phyloP scores from a whole-genome alignment of 768 basidiomycete species.

The Pleurotus giganteus region DNA sequence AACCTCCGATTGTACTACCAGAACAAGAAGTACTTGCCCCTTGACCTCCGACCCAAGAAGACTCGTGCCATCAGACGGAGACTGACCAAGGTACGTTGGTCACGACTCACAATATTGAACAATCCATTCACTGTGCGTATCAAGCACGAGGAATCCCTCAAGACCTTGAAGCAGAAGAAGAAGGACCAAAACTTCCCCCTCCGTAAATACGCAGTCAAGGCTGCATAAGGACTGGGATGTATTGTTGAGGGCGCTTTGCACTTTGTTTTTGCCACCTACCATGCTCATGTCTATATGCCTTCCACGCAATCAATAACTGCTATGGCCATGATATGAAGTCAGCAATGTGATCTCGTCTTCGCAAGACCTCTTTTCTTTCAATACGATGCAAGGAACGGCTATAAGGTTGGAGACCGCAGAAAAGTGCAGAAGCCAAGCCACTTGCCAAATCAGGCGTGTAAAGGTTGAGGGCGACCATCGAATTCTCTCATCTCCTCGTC shows the following conservation, averaged over 20 bases:
- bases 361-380: slow-evolving; percentile 1
- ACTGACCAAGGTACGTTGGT: slow-evolving; percentile 72
- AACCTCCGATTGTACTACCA: slow-evolving; percentile 98
- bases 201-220: slow-evolving; percentile 96
- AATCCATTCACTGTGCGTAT: not conserved
- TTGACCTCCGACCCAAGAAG: slow-evolving; percentile 97
- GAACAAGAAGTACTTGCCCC: slow-evolving; percentile 92
- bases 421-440: not conserved
- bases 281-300: slow-evolving; percentile 6
- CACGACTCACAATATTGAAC: not conserved
- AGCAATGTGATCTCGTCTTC: not conserved
- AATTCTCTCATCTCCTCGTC: not conserved
- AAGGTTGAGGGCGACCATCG: not conserved
- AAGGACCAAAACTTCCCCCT: slow-evolving; percentile 91
- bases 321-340: slow-evolving; percentile 6
- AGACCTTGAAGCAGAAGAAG: slow-evolving; percentile 93
- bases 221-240: slow-evolving; percentile 41
- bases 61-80: slow-evolving; percentile 97
- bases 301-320: not conserved
- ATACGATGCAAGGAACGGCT: not conserved
- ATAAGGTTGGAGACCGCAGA: not conserved
- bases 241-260: slow-evolving; percentile 3
- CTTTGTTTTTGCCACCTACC: slow-evolving; percentile 1
- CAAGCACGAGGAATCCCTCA: slow-evolving; percentile 78
- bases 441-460: slow-evolving; percentile 5